A percentile compares a stretch with the other conserved stretches of the same genome.
phyloP scores from a whole-genome alignment of 2,329 filamentous ascomycete species.

The Rachicladosporium sp. region DNA sequence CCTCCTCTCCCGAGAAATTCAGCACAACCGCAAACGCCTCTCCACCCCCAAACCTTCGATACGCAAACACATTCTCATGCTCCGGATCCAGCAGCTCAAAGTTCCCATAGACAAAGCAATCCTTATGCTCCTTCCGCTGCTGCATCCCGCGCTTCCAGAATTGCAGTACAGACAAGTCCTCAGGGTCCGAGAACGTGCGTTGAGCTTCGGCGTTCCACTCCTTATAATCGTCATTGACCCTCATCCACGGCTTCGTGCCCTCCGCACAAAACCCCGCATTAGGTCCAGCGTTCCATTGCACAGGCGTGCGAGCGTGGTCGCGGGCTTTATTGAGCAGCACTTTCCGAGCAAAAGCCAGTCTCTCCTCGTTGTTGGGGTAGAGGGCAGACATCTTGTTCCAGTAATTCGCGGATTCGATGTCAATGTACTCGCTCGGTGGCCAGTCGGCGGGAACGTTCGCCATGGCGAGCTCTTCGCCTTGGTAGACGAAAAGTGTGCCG shows the following conservation, averaged over 20 bases:
- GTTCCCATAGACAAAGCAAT: constrained; percentile 56
- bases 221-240: constrained; percentile 49
- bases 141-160: constrained; percentile 46
- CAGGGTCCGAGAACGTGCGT: constrained; percentile 26
- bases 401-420: constrained; percentile 45
- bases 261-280: constrained; percentile 54
- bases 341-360: constrained; percentile 35
- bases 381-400: constrained; percentile 36
- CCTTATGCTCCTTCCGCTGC: constrained; percentile 47
- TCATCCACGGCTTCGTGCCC: constrained; percentile 54
- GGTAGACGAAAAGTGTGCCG: constrained; percentile 40
- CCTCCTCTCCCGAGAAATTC: constrained; percentile 24
- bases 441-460: constrained; percentile 34
- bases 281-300: constrained; percentile 53
- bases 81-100: constrained; percentile 45
- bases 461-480: constrained; percentile 41
- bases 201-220: constrained; percentile 52
- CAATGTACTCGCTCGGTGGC: constrained; percentile 35
- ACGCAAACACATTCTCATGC: constrained; percentile 42
- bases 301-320: constrained; percentile 59
- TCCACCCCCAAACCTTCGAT: constrained; percentile 22
- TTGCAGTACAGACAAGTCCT: constrained; percentile 37
- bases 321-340: constrained; percentile 48
- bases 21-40: constrained; percentile 25
- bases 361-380: constrained; percentile 21